A percentile compares a stretch with the other conserved stretches of the same genome.
phyloP scores from a whole-genome alignment of 2,329 filamentous ascomycete species.

The Mariannaea sp. region DNA sequence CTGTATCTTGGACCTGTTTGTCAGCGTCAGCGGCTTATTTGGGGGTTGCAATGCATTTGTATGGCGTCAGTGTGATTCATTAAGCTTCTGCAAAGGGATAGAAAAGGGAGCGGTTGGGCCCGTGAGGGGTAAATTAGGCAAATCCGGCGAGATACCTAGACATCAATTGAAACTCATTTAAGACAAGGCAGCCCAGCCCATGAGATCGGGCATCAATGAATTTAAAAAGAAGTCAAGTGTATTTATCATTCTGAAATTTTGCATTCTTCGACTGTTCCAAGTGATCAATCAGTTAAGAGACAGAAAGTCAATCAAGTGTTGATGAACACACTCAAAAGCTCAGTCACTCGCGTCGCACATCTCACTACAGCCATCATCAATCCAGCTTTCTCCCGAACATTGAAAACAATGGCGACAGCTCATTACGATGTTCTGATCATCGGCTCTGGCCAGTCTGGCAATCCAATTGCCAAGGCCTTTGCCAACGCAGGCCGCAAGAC shows the following conservation, averaged over 20 bases:
- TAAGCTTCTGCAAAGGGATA: slow-evolving; percentile 4
- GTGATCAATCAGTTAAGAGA: neutral
- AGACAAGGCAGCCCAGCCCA: neutral
- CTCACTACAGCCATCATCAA: neutral
- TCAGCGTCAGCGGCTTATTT: slow-evolving; percentile 28
- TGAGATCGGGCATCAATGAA: too few relatives aligned
- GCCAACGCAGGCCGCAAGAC: slow-evolving; percentile 50
- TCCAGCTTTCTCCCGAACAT: neutral
- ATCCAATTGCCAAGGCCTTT: slow-evolving; percentile 54
- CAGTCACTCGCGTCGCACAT: neutral
- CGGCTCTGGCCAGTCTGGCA: slow-evolving; percentile 59
- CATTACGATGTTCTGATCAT: slow-evolving; percentile 49
- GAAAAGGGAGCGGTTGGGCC: slow-evolving; percentile 11
- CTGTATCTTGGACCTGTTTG: neutral
- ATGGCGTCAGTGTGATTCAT: slow-evolving; percentile 33
- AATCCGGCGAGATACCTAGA: neutral
- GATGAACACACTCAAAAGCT: neutral
- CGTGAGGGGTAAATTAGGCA: slow-evolving; percentile 34
- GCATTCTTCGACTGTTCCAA: too few relatives aligned
- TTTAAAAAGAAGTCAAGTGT: neutral
- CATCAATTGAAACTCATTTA: too few relatives aligned
- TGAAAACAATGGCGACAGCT: slow-evolving; percentile 24
- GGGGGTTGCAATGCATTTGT: slow-evolving; percentile 17
- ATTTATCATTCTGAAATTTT: neutral
- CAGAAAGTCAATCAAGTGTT: neutral